A percentile compares a stretch with the other conserved stretches of the same genome.
Evolutionary conservation across 1,284 basidiomycete species (phyloP).

Genomic region (Ceratobasidium papillatum): DNA sequence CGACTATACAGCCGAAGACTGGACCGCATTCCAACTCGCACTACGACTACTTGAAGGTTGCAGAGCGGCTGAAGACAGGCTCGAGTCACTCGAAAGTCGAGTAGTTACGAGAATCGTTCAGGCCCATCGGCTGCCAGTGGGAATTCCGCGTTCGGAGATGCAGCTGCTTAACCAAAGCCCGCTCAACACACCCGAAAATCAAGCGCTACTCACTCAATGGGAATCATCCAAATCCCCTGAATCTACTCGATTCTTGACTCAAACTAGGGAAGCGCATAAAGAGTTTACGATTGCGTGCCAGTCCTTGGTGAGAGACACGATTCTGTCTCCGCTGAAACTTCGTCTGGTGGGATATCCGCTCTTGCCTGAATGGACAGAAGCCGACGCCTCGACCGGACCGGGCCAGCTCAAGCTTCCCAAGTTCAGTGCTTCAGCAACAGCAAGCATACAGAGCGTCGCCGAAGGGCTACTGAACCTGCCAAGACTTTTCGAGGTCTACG

Average conservation of each 20-base stretch:
- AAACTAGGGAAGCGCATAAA: constrained; percentile 67
- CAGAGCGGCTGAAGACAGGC: constrained; percentile 71
- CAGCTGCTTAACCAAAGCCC: constrained; percentile 80
- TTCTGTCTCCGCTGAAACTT: constrained; percentile 83
- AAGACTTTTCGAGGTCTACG: constrained; percentile 92
- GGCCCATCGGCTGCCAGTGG: constrained; percentile 57
- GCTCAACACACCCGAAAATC: constrained; percentile 81
- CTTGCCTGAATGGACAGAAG: constrained; percentile 60
- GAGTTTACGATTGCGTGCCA: constrained; percentile 79
- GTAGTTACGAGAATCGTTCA: constrained; percentile 67
- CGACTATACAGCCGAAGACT: constrained; percentile 88
- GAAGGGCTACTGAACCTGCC: constrained; percentile 95
- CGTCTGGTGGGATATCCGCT: constrained; percentile 78
- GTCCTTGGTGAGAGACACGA: constrained; percentile 77
- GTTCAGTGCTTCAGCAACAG: constrained; percentile 92
- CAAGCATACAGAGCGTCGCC: constrained; percentile 86
- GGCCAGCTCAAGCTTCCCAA: constrained; percentile 76
- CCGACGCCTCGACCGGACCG: constrained; percentile 59
- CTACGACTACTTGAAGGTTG: constrained; percentile 85
- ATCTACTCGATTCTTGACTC: constrained; percentile 58
- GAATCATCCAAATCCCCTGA: constrained; percentile 45
- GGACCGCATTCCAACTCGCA: constrained; percentile 82
- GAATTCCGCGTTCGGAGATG: constrained; percentile 64
- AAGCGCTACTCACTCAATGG: constrained; percentile 56
- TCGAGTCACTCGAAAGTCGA: constrained; percentile 73